These are phyloP conservation scores for Geotrichum siamense DNA, from an alignment of 1,139 yeast genomes.

Conservation along the genomic window DNA sequence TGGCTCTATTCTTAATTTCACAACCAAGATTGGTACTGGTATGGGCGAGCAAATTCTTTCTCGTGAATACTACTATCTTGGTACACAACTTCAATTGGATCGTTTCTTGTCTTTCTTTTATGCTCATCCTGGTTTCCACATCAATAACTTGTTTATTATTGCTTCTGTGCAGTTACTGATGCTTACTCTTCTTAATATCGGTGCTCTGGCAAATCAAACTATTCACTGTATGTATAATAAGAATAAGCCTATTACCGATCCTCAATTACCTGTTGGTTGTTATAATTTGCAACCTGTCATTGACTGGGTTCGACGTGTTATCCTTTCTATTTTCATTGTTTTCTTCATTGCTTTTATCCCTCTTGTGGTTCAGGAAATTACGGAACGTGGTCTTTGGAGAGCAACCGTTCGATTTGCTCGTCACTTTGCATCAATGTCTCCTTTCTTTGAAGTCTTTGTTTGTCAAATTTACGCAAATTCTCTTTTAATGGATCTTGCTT, in stretches of 20 bases:
- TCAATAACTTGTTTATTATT: conserved; percentile 92
- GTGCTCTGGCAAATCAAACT: conserved; percentile 84
- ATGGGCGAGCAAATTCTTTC: conserved; percentile 99
- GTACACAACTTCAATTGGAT: conserved; percentile 94
- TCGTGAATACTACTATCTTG: conserved; percentile 94
- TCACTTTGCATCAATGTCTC: conserved; percentile 84
- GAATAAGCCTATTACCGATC: conserved; percentile 80
- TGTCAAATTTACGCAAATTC: conserved; percentile 97
- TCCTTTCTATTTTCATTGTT: conserved; percentile 94
- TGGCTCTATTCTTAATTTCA: conserved; percentile 96
- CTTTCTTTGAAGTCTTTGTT: conserved; percentile 95
- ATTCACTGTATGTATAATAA: conserved; percentile 77
- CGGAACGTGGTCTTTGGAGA: conserved; percentile 97
- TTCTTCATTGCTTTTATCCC: conserved; percentile 97
- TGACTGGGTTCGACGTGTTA: conserved; percentile 97
- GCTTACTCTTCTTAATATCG: conserved; percentile 86
- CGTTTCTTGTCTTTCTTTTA: conserved; percentile 96
- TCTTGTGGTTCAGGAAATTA: conserved; percentile 90
- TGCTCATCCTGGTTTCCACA: conserved; percentile 99
- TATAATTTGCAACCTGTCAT: conserved; percentile 84
- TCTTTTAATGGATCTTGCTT: conserved; percentile 80
- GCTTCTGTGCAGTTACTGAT: conserved; percentile 88
- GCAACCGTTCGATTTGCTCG: conserved; percentile 86
- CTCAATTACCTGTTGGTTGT: conserved; percentile 84
- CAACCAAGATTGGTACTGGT: conserved; percentile 99